phyloP scores from a whole-genome alignment of 2,329 filamentous ascomycete species.

The Simplicillium aogashimaense region DNA sequence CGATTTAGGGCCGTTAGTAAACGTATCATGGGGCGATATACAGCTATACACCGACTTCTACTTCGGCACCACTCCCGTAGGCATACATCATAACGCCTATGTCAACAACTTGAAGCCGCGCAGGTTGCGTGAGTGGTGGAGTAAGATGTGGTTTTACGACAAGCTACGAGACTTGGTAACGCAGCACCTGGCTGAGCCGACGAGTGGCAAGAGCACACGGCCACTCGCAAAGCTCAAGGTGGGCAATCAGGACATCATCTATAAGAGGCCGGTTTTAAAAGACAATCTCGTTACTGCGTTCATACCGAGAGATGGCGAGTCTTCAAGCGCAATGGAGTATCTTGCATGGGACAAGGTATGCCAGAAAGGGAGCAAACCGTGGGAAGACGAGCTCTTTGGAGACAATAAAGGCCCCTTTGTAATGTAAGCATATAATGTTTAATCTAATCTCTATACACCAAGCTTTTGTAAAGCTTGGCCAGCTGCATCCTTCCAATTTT shows the following conservation, averaged over 20 bases:
- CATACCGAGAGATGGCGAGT: too few species aligned
- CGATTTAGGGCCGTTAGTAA: slow-evolving; percentile 8
- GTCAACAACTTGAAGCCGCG: slow-evolving; percentile 18
- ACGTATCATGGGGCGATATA: slow-evolving; percentile 18
- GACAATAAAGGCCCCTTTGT: slow-evolving; percentile 20
- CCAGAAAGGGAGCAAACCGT: slow-evolving; percentile 16
- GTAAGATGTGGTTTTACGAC: slow-evolving; percentile 24
- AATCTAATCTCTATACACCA: slow-evolving; percentile 4
- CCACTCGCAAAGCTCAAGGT: slow-evolving; percentile 12
- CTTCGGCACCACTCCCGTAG: slow-evolving; percentile 23
- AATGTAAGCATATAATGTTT: slow-evolving; percentile 1
- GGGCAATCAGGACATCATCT: slow-evolving; percentile 9
- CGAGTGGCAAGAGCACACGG: slow-evolving; percentile 4
- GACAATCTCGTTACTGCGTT: slow-evolving; percentile 1
- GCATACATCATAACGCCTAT: slow-evolving; percentile 27
- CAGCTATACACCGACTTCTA: slow-evolving; percentile 26
- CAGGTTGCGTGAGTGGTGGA: slow-evolving; percentile 23
- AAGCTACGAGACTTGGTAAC: slow-evolving; percentile 19
- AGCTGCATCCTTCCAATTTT: slow-evolving; percentile 10
- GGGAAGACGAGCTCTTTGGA: slow-evolving; percentile 23
- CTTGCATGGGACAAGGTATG: slow-evolving; percentile 23
- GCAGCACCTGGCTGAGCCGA: slow-evolving; percentile 11
- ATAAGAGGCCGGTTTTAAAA: slow-evolving; percentile 11
- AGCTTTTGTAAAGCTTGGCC: slow-evolving; percentile 7
- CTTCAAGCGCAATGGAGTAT: too few species aligned